A percentile compares a stretch with the other conserved stretches of the same genome.
These are phyloP conservation scores for Metschnikowia reukaufii DNA, from an alignment of 805 yeast genomes.

Conservation along the genomic window DNA sequence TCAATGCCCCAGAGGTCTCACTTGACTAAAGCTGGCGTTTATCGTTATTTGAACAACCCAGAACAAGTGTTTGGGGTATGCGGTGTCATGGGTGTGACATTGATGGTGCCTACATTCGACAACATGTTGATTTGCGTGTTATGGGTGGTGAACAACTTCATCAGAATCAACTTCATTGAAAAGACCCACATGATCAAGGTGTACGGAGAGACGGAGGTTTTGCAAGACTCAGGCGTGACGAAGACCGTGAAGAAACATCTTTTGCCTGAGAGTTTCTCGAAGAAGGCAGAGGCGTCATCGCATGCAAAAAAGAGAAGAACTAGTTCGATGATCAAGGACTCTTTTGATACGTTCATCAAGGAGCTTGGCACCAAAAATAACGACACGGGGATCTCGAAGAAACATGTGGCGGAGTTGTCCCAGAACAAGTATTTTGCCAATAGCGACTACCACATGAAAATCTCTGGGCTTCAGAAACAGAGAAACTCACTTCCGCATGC, in stretches of 20 bases:
- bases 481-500: constrained; percentile 18
- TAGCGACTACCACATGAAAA: constrained; percentile 31
- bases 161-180: constrained; percentile 72
- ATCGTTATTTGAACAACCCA: constrained; percentile 79
- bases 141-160: constrained; percentile 66
- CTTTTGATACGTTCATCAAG: constrained; percentile 47
- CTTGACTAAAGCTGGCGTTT: constrained; percentile 76
- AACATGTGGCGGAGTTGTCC: constrained; percentile 39
- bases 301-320: constrained; percentile 18
- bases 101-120: constrained; percentile 54
- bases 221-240: constrained; percentile 52
- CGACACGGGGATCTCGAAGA: constrained; percentile 30
- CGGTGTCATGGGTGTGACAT: constrained; percentile 75
- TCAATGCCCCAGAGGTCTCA: constrained; percentile 39
- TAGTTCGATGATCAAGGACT: constrained; percentile 42
- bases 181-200: constrained; percentile 74
- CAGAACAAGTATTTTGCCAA: constrained; percentile 40
- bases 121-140: constrained; percentile 49
- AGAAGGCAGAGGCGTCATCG: constrained; percentile 18
- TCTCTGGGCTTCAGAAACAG: constrained; percentile 23
- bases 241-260: constrained; percentile 44
- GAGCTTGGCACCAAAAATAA: constrained; percentile 28
- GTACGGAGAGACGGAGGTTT: constrained; percentile 63
- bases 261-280: constrained; percentile 39
- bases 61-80: constrained; percentile 76